Evolutionary conservation across 768 basidiomycete species (phyloP), one percentile per base, ranked within the genome.

Genomic region (Rhodotorula babjevae): DNA sequence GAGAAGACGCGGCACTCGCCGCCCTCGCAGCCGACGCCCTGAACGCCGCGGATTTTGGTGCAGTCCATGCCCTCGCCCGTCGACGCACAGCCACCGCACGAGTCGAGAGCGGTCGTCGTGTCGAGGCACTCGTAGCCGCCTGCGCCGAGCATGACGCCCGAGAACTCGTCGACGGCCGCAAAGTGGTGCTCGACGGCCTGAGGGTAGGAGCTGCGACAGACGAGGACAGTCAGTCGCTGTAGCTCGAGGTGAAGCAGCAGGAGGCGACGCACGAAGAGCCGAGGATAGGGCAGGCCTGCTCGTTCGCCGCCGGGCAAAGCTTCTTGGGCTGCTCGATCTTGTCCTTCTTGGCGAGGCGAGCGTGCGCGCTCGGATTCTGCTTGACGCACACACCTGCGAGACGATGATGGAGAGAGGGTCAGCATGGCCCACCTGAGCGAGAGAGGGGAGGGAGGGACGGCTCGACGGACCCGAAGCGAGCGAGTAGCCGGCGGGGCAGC

Each of bases 1-100:
- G 77, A 77, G 83, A 83, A 79, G 61, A 85, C 82, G 46, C 81
- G 58, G 71, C 84, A 85, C 42, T 73, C 55, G 25, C 83, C 81
- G 18, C 69, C 64, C 7, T 74, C 73, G 78, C 84, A 84, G 21
- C 74, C 75, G 15, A 77, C 73, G 40, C 76, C 75, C 7, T 52
- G 60, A 15, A 85, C 87, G 61, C 87, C 86, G 60, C 81, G 73
- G 73, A 92, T 90, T 61, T 84, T 81, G 31, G 87, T 87, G 80
- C 90, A 92, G 80, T 92, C 89, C 80, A 87, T 82, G 33, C 90
- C 90, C 63, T 82, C 80, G 29, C 87, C 87, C 29, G 85, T 80
- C 23, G 85, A 83, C 3, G 86, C 82, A 79, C 90, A 92, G 42
- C 91, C 90, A 72, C 90, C 90, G 80, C 90, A 92, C 25, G 87